Conservation (phyloP, 73 alveolate species). For the Tetrahymena borealis region DNA sequence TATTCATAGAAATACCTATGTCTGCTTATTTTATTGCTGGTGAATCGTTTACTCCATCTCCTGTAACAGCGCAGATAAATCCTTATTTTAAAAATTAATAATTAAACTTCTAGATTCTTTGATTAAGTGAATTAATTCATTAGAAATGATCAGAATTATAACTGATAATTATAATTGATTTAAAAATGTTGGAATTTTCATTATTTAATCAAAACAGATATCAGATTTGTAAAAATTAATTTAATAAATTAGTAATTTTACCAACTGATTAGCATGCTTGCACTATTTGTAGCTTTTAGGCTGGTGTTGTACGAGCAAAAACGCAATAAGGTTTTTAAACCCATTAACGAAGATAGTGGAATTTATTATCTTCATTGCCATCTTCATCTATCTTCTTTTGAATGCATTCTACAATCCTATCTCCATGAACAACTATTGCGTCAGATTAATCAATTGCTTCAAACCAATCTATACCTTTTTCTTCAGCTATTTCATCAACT, state of each 20-base stretch:
- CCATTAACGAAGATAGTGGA: slow-evolving; percentile 58
- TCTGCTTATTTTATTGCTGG: slow-evolving; percentile 79
- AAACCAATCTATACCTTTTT: slow-evolving; percentile 37
- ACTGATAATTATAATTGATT: no score
- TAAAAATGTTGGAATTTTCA: no score
- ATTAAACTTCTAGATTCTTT: slow-evolving; percentile 40
- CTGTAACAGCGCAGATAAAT: slow-evolving; percentile 95
- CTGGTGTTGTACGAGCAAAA: slow-evolving; percentile 96
- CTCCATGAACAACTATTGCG: slow-evolving; percentile 81
- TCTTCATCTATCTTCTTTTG: slow-evolving; percentile 49
- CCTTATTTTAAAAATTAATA: slow-evolving; percentile 56
- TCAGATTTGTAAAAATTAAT: no score
- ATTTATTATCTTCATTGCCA: slow-evolving; percentile 54
- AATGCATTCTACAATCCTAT: slow-evolving; percentile 51
- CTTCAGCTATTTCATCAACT: slow-evolving; percentile 70
- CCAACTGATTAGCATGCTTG: slow-evolving; percentile 84
- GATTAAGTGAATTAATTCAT: background rate
- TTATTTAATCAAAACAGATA: no score
- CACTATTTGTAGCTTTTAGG: slow-evolving; percentile 86
- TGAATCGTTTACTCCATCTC: slow-evolving; percentile 96
- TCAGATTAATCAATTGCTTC: slow-evolving; percentile 51
- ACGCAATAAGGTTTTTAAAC: slow-evolving; percentile 75
- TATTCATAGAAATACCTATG: slow-evolving; percentile 81
- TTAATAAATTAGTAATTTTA: no score
- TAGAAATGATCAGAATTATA: no score